Base-by-base conservation (phyloP, 176 grass and related monocot genomes). In the Raddia distichophylla region DNA sequence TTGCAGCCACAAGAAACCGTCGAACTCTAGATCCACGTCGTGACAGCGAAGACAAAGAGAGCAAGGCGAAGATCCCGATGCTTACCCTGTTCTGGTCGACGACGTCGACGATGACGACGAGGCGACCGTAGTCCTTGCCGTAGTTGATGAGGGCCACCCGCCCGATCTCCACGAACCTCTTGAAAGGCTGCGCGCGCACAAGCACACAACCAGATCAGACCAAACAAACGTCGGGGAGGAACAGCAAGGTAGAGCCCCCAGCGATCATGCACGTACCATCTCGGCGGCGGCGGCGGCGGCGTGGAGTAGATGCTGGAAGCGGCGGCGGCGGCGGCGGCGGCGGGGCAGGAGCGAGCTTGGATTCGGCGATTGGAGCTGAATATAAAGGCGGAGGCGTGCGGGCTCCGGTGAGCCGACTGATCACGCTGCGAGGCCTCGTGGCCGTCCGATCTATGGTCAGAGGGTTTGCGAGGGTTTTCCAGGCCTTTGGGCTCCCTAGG, bases 91-190 rank as follows among this genome's bases (percentile, higher is more conserved):
- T 93, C 86, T 97, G 91, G 64, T 97, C 94, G 20, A 97, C 71
- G 62, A 97, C 76, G 44, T 97, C 93, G 66, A 97, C 91, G 83
- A 97, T 97, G 20, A 97, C 93, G 66, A 97, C 93, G n/a, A 97
- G 86, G 57, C 78, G 83, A 60, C 91, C 94, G 66, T 93, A 97
- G 32, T 97, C 94, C 83, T 97, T 97, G 55, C 94, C 94, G 66
- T 97, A 97, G 88, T 93, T 97, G 43, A 97, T 81, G 10, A 93
- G 77, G 62, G 94, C 94, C 59, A 97, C 91, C 27, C 94, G 87
- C 75, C 94, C 94, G 77, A 97, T 97, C 91, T 97, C 94, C 62
- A 97, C 94, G 40, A 90, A 97, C 72, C 94, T 79, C 86, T 97
- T 97, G 91, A 97, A 89, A 58, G 87, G 84, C 93, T 95, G 70